Base-by-base conservation (phyloP, 495 filamentous ascomycete species). In the Hypoxylon intermedium region DNA sequence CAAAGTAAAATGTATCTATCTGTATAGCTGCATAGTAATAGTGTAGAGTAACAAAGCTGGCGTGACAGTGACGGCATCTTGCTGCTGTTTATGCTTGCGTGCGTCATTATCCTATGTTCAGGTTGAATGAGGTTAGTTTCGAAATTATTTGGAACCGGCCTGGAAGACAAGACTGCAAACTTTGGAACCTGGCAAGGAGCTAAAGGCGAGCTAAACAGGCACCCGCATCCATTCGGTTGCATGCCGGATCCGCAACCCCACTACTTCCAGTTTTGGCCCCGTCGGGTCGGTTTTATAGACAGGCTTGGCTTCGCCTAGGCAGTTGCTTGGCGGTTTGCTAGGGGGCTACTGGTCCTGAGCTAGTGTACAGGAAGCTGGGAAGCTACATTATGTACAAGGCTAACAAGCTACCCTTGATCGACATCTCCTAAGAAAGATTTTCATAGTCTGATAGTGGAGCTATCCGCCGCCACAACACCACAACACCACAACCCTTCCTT, bases 211-310 rank as follows among this genome's bases (percentile, higher is more conserved):
- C 51, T 55, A 45, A 23, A 47, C 46, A 33, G 52, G 26, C 6
- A 63, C 52, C 33, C 42, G 13, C 34, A 47, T 47, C 52, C 53
- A 57, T 56, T 43, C 53, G 59, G 59, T 41, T 63, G 53, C 59
- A 63, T 57, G 59, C 59, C 59, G 59, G 59, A 63, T 52, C 59
- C 59, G 52, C 36, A 38, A 21, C 45, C 46, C 59, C 59, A 50
- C 38, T 37, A 13, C 51, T 54, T 38, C 30, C 30, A 49, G 37
- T 40, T 48, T 48, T 54, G 58, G 43, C 58, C 58, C 58, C 51
- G 45, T 62, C 58, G 52, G 58, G 51, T 62, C 58, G 58, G 58
- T 62, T 62, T 62, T 55, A 51, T 37, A 20, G 43, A 26, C 26
- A 47, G 13, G 26, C 28, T 48, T 47, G 41, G 11, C 30, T 38